Evolutionary conservation across 495 filamentous ascomycete genomes (phyloP), one percentile per base, ranked within the genome.

Genomic region (Aspergillus indologenus): DNA sequence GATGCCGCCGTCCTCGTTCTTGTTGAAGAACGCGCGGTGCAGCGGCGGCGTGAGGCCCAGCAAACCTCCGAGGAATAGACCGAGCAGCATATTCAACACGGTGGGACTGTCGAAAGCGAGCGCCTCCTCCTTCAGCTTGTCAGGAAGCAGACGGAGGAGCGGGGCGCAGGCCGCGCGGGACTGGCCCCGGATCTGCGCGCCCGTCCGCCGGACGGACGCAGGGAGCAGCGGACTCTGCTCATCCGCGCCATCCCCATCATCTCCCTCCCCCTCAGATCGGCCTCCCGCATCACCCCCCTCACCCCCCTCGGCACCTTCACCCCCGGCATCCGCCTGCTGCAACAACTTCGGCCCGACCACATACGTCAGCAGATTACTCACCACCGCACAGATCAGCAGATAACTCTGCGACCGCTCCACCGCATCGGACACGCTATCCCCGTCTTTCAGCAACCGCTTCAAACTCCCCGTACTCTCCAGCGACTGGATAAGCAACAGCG

Each of bases 351-450:
- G 87, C 0, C 87, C 87, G 8, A 90, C 68, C 1, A 82, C 82
- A 64, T 90, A 91, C 2, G 83, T 85, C 23, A 87, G 73, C 1
- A 77, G 77, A 55, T 88, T 86, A 46, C 75, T 82, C 43, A 90
- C 78, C 54, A 85, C 84, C n/a, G 81, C 72, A 61, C 82, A 84
- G 29, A 85, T 72, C 9, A 91, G 77, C 63, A 92, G 89, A 65
- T 90, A 91, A 6, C 81, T 82, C 63, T 89, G 84, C 12, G 87
- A 87, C 18, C 88, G 78, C 22, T 83, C 78, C 23, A 91, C 75
- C 0, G 82, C 85, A 3, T 68, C 77, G 1, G 66, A 59, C 2
- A 72, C 66, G 5, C 70, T 76, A 45, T 85, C 85, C 12, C 79
- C 77, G 0, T 71, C 73, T 18, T 69, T 67, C 22, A 75, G 66